Conservation (phyloP, 2,329 filamentous ascomycete genomes). For the Penicillium nordicum region DNA sequence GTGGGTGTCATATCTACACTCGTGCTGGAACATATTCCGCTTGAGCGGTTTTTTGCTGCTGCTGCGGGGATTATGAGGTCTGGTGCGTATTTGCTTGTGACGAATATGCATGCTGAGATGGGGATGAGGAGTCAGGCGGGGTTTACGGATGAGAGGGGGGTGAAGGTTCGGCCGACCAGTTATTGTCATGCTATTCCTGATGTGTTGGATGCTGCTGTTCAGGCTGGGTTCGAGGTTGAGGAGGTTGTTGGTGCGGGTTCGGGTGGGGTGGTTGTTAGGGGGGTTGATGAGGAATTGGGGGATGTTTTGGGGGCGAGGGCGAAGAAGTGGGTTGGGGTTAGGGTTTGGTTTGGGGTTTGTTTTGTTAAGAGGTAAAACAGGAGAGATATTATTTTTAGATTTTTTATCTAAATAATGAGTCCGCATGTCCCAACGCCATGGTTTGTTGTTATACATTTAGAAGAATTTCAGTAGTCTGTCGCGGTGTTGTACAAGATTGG, state of each 20-base stretch:
- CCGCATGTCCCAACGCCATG: background rate
- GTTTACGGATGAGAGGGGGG: conserved; percentile 55
- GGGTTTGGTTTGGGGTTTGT: conserved; percentile 53
- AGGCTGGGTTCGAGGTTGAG: conserved; percentile 46
- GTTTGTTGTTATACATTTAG: conserved; percentile 22
- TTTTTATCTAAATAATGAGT: conserved; percentile 2
- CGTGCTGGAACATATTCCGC: conserved; percentile 62
- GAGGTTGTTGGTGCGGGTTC: conserved; percentile 18
- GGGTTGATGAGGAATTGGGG: conserved; percentile 54
- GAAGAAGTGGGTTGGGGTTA: conserved; percentile 60
- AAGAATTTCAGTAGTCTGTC: conserved; percentile 57
- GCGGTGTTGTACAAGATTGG: conserved; percentile 64
- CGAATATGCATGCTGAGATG: conserved; percentile 68
- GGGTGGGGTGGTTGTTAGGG: conserved; percentile 41
- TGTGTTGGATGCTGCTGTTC: conserved; percentile 49
- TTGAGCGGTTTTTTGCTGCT: conserved; percentile 56
- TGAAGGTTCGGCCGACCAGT: conserved; percentile 59
- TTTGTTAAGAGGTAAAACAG: conserved; percentile 33
- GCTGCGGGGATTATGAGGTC: conserved; percentile 44
- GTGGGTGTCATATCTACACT: conserved; percentile 58
- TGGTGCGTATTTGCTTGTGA: conserved; percentile 55
- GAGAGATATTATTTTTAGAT: background rate
- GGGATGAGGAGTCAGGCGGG: conserved; percentile 58
- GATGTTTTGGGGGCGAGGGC: conserved; percentile 58
- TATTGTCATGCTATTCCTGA: conserved; percentile 55